Evolutionary conservation across 441 rosid genomes (phyloP), one percentile per base, ranked within the genome.

Genomic region (Manihot esculenta): DNA sequence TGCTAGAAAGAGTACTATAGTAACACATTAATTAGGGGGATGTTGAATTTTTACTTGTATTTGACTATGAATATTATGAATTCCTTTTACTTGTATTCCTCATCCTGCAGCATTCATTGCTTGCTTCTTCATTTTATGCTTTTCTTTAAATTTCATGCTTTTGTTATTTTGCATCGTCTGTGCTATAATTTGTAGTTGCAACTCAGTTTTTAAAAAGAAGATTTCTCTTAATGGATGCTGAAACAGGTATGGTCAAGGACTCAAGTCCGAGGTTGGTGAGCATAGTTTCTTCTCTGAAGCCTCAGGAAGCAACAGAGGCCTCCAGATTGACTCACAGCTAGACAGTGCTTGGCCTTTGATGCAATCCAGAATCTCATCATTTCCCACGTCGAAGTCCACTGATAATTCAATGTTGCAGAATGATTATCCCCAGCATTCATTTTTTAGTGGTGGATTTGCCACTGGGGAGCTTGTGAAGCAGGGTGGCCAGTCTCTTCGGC

Each of bases 401-500:
- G 76, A 73, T 47, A 69, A 71, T 72, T 61, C 80, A 30, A 76
- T 77, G 27, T 45, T 81, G 82, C 87, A 84, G 62, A 78, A 47
- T 45, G 80, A 78, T 51, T 78, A 80, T 65, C 75, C 81, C 24
- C 84, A 76, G 68, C 79, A 76, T 73, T 72, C 82, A 30, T 66
- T 75, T 64, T 70, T 77, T 72, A 6, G 73, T 7, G 49, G 67
- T 15, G 85, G 75, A 59, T 83, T 69, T 30, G 60, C 76, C 23
- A 33, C 82, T 0, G 78, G 81, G 51, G 84, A 81, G 60, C 55
- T 83, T 20, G 73, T 53, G 54, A 79, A 80, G 66, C 84, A 70
- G 50, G 84, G 81, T 44, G 80, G 84, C 67, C 86, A 82, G 70
- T 74, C 89, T 48, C 89, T 87, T 65, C 85, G 87, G n/a, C 85